Conservation (phyloP, 495 filamentous ascomycete genomes). For the Tuber calosporum region DNA sequence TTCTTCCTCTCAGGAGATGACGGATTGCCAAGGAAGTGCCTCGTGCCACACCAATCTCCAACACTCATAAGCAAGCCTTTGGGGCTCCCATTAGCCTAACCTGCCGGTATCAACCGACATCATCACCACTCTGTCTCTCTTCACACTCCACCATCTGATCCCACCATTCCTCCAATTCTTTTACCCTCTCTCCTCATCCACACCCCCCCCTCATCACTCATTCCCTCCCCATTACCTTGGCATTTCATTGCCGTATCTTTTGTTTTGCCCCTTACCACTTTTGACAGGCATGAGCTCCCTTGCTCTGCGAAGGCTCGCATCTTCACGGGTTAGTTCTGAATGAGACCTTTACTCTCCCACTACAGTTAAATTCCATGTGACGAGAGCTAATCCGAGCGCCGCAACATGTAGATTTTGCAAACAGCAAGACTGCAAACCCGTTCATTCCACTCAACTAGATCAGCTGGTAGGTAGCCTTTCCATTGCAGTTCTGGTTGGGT, state of each 20-base stretch:
- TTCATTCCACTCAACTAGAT: constrained; percentile 76
- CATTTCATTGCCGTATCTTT: constrained; percentile 2
- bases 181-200: neutral
- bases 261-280: constrained; percentile 9
- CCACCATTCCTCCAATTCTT: neutral
- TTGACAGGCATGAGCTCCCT: constrained; percentile 47
- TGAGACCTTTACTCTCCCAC: constrained; percentile 15
- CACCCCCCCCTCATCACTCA: neutral
- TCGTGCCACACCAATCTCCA: neutral
- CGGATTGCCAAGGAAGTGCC: neutral
- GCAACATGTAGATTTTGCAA: constrained; percentile 17
- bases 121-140: constrained; percentile 8
- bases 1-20: neutral
- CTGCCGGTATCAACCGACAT: neutral
- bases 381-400: neutral
- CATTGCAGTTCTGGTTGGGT: neutral
- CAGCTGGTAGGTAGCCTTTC: constrained; percentile 56
- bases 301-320: constrained; percentile 55
- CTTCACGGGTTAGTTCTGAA: constrained; percentile 50
- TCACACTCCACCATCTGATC: neutral
- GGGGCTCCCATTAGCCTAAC: neutral
- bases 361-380: constrained; percentile 14
- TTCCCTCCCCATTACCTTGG: neutral
- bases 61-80: neutral
- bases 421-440: constrained; percentile 49